Conservation (phyloP, 2,329 filamentous ascomycete species). For the Xylaria sp. region DNA sequence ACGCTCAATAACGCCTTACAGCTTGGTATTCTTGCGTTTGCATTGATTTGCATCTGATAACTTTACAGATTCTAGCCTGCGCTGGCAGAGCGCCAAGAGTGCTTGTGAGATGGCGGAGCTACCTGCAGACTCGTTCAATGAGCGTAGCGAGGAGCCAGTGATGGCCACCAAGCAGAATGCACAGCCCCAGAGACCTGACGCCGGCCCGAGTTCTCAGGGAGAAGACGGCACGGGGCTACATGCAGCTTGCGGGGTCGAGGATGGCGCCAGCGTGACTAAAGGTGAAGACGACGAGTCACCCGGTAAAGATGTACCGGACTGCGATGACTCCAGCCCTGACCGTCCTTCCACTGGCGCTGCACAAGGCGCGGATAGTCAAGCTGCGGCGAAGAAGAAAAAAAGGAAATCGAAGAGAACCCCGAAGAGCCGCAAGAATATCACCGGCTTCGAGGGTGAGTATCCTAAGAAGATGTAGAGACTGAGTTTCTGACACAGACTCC, state of each 20-base stretch:
- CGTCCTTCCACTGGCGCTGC: not conserved
- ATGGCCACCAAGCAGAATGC: not conserved
- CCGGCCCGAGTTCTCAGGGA: not conserved
- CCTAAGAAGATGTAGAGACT: not conserved
- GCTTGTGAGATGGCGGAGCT: slow-evolving; percentile 28
- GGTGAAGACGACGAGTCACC: slow-evolving; percentile 1
- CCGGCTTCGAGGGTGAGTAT: slow-evolving; percentile 74
- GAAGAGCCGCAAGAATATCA: slow-evolving; percentile 58
- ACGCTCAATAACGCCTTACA: slow-evolving; percentile 7
- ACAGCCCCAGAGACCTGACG: slow-evolving; percentile 23
- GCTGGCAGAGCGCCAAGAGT: slow-evolving; percentile 8
- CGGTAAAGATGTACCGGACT: not conserved
- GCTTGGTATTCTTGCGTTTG: not conserved
- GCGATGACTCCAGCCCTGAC: not conserved
- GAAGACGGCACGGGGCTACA: not conserved
- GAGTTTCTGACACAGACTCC: slow-evolving; percentile 31
- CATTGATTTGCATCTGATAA: slow-evolving; percentile 12
- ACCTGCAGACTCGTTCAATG: slow-evolving; percentile 8
- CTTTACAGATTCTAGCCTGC: not conserved
- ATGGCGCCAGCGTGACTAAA: not conserved
- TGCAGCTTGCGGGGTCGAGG: slow-evolving; percentile 6
- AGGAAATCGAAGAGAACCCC: slow-evolving; percentile 22
- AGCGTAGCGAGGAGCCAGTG: slow-evolving; percentile 24
- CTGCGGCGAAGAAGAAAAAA: slow-evolving; percentile 13
- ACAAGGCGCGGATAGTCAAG: not conserved